phyloP scores from a whole-genome alignment of 257 asterid genomes.

The Parsonsia alboflavescens region DNA sequence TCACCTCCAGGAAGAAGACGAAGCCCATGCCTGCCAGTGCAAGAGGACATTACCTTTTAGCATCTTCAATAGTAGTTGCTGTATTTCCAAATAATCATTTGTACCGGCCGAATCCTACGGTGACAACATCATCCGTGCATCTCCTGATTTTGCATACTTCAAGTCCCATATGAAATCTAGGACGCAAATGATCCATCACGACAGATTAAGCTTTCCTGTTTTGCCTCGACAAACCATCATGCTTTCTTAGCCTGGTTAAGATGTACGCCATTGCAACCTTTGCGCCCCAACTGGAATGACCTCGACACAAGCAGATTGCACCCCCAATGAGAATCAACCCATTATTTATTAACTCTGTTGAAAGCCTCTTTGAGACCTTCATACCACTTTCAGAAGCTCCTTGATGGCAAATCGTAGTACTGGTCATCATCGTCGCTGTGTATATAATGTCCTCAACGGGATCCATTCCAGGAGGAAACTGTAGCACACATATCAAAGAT shows the following conservation, averaged over 20 bases:
- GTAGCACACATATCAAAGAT: not conserved
- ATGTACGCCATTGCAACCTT: slow-evolving; percentile 81
- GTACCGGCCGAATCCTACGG: not conserved
- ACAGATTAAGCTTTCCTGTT: slow-evolving; percentile 3
- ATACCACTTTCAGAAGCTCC: slow-evolving; percentile 29
- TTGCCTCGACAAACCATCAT: slow-evolving; percentile 25
- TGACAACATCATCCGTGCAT: not conserved
- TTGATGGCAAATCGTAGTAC: slow-evolving; percentile 11
- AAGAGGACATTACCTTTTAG: not conserved
- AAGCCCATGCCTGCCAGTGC: not conserved
- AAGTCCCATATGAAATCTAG: not conserved
- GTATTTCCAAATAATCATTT: not conserved
- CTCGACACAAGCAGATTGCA: slow-evolving; percentile 66
- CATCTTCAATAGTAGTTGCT: not conserved
- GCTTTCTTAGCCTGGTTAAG: slow-evolving; percentile 57
- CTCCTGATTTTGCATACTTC: not conserved
- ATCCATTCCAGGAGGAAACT: slow-evolving; percentile 66
- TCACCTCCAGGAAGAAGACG: too few relatives aligned
- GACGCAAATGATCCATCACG: not conserved
- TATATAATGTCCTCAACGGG: slow-evolving; percentile 16
- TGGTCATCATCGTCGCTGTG: slow-evolving; percentile 21
- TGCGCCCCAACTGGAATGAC: slow-evolving; percentile 69
- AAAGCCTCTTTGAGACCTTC: slow-evolving; percentile 38
- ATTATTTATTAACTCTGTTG: slow-evolving; percentile 49
- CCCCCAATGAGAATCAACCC: slow-evolving; percentile 68